Conservation (phyloP, 257 asterid species). For the Lavandula angustifolia region DNA sequence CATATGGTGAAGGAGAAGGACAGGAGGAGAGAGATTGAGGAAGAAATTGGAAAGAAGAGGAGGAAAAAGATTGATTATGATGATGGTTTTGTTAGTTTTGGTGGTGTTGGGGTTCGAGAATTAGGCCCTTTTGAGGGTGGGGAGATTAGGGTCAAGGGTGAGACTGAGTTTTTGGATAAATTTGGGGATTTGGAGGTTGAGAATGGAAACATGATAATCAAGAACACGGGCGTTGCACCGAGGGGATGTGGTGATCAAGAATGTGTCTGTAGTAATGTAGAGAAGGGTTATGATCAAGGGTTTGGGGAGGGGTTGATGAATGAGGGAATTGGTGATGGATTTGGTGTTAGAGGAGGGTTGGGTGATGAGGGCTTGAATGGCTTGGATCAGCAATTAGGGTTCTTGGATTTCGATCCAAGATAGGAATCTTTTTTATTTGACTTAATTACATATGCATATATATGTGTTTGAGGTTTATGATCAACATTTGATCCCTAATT, state of each 20-base stretch:
- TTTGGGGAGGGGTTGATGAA: constrained; percentile 58
- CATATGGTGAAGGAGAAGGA: constrained; percentile 50
- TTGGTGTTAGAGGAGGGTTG: constrained; percentile 16
- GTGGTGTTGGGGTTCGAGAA: constrained; percentile 4
- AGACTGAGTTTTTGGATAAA: constrained; percentile 7
- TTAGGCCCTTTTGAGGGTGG: constrained; percentile 18
- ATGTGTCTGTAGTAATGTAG: background rate
- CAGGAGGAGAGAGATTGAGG: constrained; percentile 47
- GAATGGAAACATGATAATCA: constrained; percentile 14
- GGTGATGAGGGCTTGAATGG: constrained; percentile 16
- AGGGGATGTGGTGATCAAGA: constrained; percentile 1
- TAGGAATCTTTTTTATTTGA: background rate
- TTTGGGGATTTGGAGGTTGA: constrained; percentile 28
- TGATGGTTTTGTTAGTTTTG: background rate
- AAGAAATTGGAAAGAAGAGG: constrained; percentile 45
- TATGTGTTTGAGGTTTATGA: too few relatives aligned
- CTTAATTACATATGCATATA: too few relatives aligned
- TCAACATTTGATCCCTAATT: too few relatives aligned
- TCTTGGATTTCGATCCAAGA: constrained; percentile 27
- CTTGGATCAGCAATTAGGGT: constrained; percentile 22
- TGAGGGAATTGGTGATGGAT: constrained; percentile 29
- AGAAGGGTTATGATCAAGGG: constrained; percentile 43
- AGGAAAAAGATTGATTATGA: constrained; percentile 43
- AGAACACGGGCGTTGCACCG: background rate
- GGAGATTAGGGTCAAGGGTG: constrained; percentile 14